Evolutionary conservation across 345 rosid genomes (phyloP), one percentile per base, ranked within the genome.

Genomic region (Capsella bursapastoris): DNA sequence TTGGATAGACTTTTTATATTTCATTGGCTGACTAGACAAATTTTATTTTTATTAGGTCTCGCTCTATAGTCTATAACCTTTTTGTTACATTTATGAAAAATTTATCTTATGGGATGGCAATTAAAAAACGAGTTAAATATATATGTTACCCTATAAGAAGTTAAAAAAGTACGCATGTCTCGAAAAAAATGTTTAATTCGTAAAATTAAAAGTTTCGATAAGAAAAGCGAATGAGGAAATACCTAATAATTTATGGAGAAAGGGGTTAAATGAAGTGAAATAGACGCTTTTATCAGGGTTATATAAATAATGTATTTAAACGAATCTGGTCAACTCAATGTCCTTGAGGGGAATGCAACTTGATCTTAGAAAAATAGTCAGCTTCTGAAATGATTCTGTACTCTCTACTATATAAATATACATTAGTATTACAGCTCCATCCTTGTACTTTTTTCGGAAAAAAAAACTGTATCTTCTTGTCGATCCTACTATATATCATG

Each of bases 301-400:
- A 48, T 68, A 48, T 68, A 57, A 51, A 48, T 68, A 57, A 51
- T 60, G 68, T 52, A 70, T 18, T 61, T 62, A 52, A 53, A 62
- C 70, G 58, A 76, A 69, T 55, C 75, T 55, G 66, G 71, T 76
- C 80, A 76, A 76, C 59, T 63, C 53, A 56, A 5, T 15, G 52
- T 45, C 71, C 10, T 6, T 38, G 25, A 57, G 38, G 66, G 52
- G 69, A 52, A 71, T 71, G 80, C 76, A 77, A 77, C 41, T 77
- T 77, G 80, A 31, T 58, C 11, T 71, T 71, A 64, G 66, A 65
- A 70, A 71, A 77, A 57, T 71, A 64, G 68, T 70, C 66, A 29
- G 68, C 66, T 71, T 71, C 71, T 77, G 72, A 57, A 57, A 77
- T 71, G 76, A 71, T 76, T 76, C 70, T 76, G 66, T 70, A 70